A percentile compares a stretch with the other conserved stretches of the same genome.
phyloP scores from a whole-genome alignment of 192 early-diverging fungal genomes.

The Coemansia interrupta region DNA sequence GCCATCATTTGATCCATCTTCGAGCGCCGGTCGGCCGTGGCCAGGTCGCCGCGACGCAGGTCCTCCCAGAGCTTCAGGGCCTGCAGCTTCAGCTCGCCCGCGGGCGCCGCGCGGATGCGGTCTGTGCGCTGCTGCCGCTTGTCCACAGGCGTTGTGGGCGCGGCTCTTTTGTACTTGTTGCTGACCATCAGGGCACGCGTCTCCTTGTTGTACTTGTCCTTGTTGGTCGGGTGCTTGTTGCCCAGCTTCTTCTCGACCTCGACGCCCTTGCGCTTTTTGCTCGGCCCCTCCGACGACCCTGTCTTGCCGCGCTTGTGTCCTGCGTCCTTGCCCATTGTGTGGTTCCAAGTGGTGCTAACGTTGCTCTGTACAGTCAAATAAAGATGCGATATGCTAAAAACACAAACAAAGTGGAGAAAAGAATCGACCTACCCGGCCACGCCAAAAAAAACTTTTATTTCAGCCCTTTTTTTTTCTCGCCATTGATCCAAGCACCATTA shows the following conservation, averaged over 20 bases:
- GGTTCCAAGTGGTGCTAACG: not conserved
- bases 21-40: slow-evolving; percentile 56
- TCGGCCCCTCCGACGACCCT: not conserved
- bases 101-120: slow-evolving; percentile 63
- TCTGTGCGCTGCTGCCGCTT: slow-evolving; percentile 46
- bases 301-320: not conserved
- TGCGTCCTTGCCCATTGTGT: not conserved
- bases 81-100: slow-evolving; percentile 64
- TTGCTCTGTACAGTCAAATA: not conserved
- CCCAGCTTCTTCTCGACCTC: not conserved
- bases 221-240: not conserved
- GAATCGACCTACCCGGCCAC: no score
- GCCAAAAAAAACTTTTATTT: not conserved
- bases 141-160: slow-evolving; percentile 58
- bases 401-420: not conserved
- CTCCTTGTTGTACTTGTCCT: slow-evolving; percentile 8
- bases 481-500: no score
- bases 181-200: not conserved
- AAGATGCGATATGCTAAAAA: not conserved
- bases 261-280: not conserved
- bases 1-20: slow-evolving; percentile 82
- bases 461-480: no score
- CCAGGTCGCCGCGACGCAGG: slow-evolving; percentile 69
- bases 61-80: slow-evolving; percentile 85
- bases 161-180: slow-evolving; percentile 21